Evolutionary conservation across 1,139 yeast species (phyloP).

Genomic region (Yamadazyma blattariae): DNA sequence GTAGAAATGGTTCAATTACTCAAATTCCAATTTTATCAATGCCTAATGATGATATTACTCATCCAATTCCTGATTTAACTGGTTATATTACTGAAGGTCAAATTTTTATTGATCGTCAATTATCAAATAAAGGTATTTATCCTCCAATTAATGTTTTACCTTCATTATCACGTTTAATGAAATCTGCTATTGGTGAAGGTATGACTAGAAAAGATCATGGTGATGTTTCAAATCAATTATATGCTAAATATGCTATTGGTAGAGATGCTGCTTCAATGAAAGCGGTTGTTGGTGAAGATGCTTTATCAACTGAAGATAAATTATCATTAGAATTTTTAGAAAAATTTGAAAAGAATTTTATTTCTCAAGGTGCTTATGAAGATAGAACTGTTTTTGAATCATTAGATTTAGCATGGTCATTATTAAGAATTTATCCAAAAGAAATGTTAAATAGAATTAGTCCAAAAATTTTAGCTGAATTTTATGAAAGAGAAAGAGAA

Average conservation of each 20-base stretch:
- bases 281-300: slow-evolving; percentile 99
- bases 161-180: slow-evolving; percentile 96
- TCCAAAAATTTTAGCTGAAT: slow-evolving; percentile 92
- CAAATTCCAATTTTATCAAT: slow-evolving; percentile 98
- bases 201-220: slow-evolving; percentile 99
- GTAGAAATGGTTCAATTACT: slow-evolving; percentile 98
- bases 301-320: slow-evolving; percentile 95
- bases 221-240: slow-evolving; percentile 97
- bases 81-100: slow-evolving; percentile 99
- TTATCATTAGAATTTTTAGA: slow-evolving; percentile 95
- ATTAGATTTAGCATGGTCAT: slow-evolving; percentile 96
- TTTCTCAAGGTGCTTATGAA: slow-evolving; percentile 95
- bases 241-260: slow-evolving; percentile 99
- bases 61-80: slow-evolving; percentile 99
- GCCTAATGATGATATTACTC: slow-evolving; percentile 99
- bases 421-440: slow-evolving; percentile 97
- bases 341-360: slow-evolving; percentile 93
- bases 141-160: slow-evolving; percentile 99
- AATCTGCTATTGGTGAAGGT: slow-evolving; percentile 99
- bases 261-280: slow-evolving; percentile 99
- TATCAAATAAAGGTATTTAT: slow-evolving; percentile 92
- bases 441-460: slow-evolving; percentile 97
- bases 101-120: slow-evolving; percentile 94
- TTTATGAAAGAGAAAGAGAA: slow-evolving; percentile 83
- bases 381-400: slow-evolving; percentile 92